Conservation (phyloP, 441 rosid genomes). For the Arabidopsis lyrata region DNA sequence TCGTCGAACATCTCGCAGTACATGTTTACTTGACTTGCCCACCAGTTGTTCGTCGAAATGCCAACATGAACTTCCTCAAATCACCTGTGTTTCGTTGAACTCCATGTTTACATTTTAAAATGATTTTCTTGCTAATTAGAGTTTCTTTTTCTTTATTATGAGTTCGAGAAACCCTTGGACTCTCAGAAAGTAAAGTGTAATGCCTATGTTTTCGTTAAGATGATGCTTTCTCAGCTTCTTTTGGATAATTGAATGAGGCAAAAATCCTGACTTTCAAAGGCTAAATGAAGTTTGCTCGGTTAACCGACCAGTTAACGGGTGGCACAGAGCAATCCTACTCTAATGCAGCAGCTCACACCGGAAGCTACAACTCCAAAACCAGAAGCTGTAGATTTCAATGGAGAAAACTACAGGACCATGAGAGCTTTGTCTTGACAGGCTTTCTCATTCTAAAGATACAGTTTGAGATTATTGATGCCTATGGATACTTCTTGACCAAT, state of each 20-base stretch:
- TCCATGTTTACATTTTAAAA: too few relatives aligned
- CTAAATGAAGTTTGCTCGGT: neutral
- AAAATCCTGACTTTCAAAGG: too few relatives aligned
- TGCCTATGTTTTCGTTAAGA: too few relatives aligned
- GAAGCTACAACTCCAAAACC: conserved; percentile 31
- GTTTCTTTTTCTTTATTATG: neutral
- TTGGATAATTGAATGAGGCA: too few relatives aligned
- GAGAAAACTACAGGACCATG: conserved; percentile 55
- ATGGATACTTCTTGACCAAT: conserved; percentile 17
- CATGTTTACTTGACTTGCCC: neutral
- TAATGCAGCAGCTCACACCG: conserved; percentile 7
- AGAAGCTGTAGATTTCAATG: conserved; percentile 49
- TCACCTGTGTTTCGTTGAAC: neutral
- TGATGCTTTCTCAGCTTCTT: too few relatives aligned
- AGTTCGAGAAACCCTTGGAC: neutral
- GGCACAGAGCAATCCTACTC: conserved; percentile 53
- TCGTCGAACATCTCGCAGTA: neutral
- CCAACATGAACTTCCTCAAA: neutral
- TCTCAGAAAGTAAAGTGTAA: neutral
- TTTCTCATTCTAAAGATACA: conserved; percentile 16
- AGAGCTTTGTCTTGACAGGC: conserved; percentile 52
- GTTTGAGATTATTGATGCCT: conserved; percentile 9
- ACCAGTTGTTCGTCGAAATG: neutral
- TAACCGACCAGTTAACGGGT: neutral
- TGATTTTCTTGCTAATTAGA: too few relatives aligned